Conservation (phyloP, 106 monocot genomes). For the Posidonia australis region DNA sequence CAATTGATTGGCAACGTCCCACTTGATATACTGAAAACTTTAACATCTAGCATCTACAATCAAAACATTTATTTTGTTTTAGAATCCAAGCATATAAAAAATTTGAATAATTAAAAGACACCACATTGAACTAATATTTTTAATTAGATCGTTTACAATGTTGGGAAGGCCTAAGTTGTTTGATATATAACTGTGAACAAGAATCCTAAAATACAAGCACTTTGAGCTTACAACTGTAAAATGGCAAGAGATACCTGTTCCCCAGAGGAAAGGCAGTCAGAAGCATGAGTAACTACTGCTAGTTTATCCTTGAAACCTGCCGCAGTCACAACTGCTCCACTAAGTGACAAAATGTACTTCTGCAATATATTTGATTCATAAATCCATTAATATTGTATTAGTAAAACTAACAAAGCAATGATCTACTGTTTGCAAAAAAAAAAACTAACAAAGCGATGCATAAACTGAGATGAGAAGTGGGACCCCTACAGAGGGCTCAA, state of each 20-base stretch:
- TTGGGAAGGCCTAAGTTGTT: not conserved
- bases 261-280: conserved; percentile 73
- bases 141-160: not conserved
- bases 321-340: conserved; percentile 75
- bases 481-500: not conserved
- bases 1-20: conserved; percentile 46
- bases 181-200: not conserved
- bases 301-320: conserved; percentile 59
- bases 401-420: too few species aligned
- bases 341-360: conserved; percentile 71
- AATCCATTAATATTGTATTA: conserved; percentile 3
- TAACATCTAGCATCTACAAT: conserved; percentile 65
- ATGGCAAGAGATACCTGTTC: conserved; percentile 49
- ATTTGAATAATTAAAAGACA: too few species aligned
- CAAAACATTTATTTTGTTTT: not conserved
- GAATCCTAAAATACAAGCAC: not conserved
- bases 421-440: too few species aligned
- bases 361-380: conserved; percentile 23
- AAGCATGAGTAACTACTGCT: conserved; percentile 84
- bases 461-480: not conserved
- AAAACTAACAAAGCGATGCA: not conserved
- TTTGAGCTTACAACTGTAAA: too few species aligned
- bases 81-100: not conserved
- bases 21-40: conserved; percentile 48
- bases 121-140: not conserved